phyloP scores from a whole-genome alignment of 1,284 basidiomycete species.

The Melampsora allii-populina region DNA sequence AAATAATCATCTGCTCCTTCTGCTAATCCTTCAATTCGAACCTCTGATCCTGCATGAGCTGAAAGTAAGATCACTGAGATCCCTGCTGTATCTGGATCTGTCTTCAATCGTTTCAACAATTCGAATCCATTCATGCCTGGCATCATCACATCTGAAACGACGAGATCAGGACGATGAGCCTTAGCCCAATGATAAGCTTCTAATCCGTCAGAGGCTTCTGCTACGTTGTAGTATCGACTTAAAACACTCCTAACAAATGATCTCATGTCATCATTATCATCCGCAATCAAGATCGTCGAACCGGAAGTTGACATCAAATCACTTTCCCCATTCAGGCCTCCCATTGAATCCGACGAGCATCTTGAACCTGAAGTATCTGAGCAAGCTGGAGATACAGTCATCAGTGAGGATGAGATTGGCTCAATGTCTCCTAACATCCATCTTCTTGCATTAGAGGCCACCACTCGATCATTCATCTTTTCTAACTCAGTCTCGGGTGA shows the following conservation, averaged over 20 bases:
- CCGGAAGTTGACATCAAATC: slow-evolving; percentile 21
- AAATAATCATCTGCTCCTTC: slow-evolving; percentile 49
- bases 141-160: slow-evolving; percentile 50
- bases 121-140: slow-evolving; percentile 46
- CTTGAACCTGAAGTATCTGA: slow-evolving; percentile 23
- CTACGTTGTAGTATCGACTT: slow-evolving; percentile 47
- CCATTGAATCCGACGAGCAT: slow-evolving; percentile 10
- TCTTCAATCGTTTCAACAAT: slow-evolving; percentile 46
- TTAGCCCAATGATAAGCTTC: slow-evolving; percentile 47
- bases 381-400: slow-evolving; percentile 4
- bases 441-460: slow-evolving; percentile 29
- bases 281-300: slow-evolving; percentile 43
- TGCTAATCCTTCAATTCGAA: slow-evolving; percentile 49
- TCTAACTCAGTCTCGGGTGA: slow-evolving; percentile 27
- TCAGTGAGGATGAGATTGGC: neutral
- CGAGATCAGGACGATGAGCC: slow-evolving; percentile 45
- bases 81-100: slow-evolving; percentile 44
- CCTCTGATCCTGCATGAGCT: slow-evolving; percentile 49
- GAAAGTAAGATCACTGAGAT: slow-evolving; percentile 50
- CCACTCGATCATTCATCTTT: slow-evolving; percentile 28
- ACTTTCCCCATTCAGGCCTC: slow-evolving; percentile 1
- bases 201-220: slow-evolving; percentile 46
- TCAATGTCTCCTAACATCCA: slow-evolving; percentile 30
- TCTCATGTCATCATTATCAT: slow-evolving; percentile 46
- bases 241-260: slow-evolving; percentile 48